These are phyloP conservation scores for Salvia sclarea DNA, from an alignment of 305 asterid genomes.

Conservation along the genomic window DNA sequence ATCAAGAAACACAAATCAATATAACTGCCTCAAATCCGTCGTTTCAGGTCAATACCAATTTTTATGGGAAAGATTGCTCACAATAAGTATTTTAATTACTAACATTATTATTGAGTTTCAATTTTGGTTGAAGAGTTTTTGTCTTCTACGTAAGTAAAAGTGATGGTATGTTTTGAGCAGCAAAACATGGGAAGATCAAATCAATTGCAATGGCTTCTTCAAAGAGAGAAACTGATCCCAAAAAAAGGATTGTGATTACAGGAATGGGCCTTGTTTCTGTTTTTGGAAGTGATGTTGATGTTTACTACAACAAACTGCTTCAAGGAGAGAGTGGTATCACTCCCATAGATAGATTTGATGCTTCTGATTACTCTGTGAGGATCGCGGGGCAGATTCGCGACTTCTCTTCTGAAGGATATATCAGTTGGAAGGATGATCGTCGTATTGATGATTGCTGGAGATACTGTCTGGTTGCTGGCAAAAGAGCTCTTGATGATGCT, in stretches of 20 bases:
- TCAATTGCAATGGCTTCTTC: background rate
- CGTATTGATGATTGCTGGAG: constrained; percentile 23
- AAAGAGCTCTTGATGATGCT: constrained; percentile 19
- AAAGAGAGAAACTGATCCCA: constrained; percentile 6
- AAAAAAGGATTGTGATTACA: constrained; percentile 14
- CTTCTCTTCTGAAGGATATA: background rate
- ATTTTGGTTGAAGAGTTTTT: too few relatives aligned
- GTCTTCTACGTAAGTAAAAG: too few relatives aligned
- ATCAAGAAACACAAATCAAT: too few relatives aligned
- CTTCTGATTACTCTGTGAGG: background rate
- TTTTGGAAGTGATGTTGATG: constrained; percentile 12
- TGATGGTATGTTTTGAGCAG: background rate
- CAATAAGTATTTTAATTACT: too few relatives aligned
- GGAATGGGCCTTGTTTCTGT: constrained; percentile 25
- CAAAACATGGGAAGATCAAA: background rate
- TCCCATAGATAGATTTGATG: constrained; percentile 7
- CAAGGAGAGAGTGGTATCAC: constrained; percentile 14
- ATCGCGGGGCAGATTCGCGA: constrained; percentile 5
- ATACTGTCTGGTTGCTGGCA: constrained; percentile 14
- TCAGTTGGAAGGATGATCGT: background rate
- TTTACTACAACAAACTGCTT: constrained; percentile 8
- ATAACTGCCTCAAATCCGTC: too few relatives aligned
- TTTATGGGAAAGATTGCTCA: too few relatives aligned
- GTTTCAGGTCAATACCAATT: too few relatives aligned
- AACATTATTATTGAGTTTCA: too few relatives aligned